These are phyloP conservation scores for Quercus lobata DNA, from an alignment of 331 rosid species.

Conservation along the genomic window DNA sequence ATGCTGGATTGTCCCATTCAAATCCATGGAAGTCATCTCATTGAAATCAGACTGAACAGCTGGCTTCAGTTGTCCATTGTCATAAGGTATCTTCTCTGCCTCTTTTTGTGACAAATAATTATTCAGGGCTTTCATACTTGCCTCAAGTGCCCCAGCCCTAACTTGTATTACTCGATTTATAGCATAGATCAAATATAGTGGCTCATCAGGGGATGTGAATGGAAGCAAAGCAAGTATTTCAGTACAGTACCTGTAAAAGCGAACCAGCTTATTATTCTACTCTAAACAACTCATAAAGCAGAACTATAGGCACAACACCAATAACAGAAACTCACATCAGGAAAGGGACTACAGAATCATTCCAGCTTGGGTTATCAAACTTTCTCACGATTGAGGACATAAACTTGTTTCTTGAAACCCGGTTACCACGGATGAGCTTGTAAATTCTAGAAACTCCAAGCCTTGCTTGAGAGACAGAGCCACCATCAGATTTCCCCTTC, in stretches of 20 bases:
- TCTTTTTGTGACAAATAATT: conserved; percentile 54
- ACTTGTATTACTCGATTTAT: conserved; percentile 93
- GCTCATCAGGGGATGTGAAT: conserved; percentile 81
- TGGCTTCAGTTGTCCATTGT: conserved; percentile 53
- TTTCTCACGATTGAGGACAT: conserved; percentile 93
- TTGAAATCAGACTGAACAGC: conserved; percentile 20
- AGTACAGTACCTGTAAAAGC: conserved; percentile 75
- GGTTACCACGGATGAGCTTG: conserved; percentile 93
- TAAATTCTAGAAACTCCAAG: conserved; percentile 97
- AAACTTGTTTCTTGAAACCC: conserved; percentile 90
- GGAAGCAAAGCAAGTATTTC: conserved; percentile 92
- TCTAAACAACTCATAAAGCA: conserved; percentile 5
- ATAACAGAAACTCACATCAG: conserved; percentile 61
- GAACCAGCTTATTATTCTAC: conserved; percentile 17
- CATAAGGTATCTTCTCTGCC: conserved; percentile 34
- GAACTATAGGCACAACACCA: conserved; percentile 8
- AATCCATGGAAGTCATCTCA: conserved; percentile 39
- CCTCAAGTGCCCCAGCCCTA: conserved; percentile 83
- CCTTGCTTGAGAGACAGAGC: conserved; percentile 74
- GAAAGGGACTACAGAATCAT: conserved; percentile 64
- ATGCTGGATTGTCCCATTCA: conserved; percentile 46
- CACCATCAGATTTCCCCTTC: conserved; percentile 64
- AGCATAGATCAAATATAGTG: conserved; percentile 81
- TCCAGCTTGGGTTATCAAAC: conserved; percentile 75
- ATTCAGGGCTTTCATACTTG: conserved; percentile 78